These are phyloP conservation scores for Thelonectria discophora DNA, from an alignment of 2,329 filamentous ascomycete species.

Conservation along the genomic window DNA sequence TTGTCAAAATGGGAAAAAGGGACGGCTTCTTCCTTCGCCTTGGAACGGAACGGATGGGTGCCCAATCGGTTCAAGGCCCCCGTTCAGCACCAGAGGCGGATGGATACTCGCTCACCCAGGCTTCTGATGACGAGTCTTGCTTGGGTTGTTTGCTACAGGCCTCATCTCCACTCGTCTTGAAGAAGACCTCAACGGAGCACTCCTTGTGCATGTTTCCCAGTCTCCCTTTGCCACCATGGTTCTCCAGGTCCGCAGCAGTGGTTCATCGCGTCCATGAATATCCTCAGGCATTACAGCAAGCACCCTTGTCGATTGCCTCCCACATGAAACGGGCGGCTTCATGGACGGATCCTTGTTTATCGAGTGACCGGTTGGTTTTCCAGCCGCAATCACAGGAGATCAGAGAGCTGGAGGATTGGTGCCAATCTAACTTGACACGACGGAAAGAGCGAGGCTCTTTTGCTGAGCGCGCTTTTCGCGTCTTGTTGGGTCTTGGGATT, in stretches of 20 bases:
- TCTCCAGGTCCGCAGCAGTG: conserved; percentile 34
- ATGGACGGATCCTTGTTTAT: conserved; percentile 21
- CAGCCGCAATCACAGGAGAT: background rate
- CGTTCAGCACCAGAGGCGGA: conserved; percentile 3
- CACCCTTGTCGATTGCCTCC: conserved; percentile 3
- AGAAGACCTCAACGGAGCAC: conserved; percentile 1
- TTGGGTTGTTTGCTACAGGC: background rate
- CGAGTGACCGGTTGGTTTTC: conserved; percentile 4
- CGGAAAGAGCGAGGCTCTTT: background rate
- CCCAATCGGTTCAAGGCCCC: conserved; percentile 5
- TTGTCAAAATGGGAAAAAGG: background rate
- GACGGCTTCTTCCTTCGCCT: conserved; percentile 18
- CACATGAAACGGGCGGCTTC: conserved; percentile 39
- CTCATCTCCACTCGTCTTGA: conserved; percentile 1
- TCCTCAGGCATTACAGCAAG: conserved; percentile 20
- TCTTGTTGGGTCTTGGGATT: background rate
- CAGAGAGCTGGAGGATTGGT: background rate
- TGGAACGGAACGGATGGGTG: conserved; percentile 11
- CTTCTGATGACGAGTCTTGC: conserved; percentile 19
- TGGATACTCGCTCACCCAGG: background rate
- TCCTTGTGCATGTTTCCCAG: background rate
- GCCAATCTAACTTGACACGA: conserved; percentile 1
- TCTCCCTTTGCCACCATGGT: conserved; percentile 16
- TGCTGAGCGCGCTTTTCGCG: background rate
- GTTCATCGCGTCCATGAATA: conserved; percentile 33